A percentile compares a stretch with the other conserved stretches of the same genome.
These are phyloP conservation scores for Apostasia shenzhenica DNA, from an alignment of 106 monocot species.

Conservation along the genomic window DNA sequence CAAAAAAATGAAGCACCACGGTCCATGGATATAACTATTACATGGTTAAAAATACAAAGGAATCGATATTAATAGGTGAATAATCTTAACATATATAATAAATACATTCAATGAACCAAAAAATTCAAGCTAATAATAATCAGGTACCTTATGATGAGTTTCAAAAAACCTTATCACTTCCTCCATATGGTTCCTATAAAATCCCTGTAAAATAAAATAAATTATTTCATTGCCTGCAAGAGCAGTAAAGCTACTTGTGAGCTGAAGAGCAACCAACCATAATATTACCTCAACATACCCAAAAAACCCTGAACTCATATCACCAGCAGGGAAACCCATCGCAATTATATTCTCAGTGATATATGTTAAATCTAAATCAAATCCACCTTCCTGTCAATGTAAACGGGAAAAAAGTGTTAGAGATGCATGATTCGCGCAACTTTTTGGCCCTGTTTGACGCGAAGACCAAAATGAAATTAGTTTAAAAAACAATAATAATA, in stretches of 20 bases:
- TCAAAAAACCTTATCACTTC: slow-evolving; percentile 99
- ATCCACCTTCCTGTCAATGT: slow-evolving; percentile 79
- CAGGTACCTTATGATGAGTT: slow-evolving; percentile 81
- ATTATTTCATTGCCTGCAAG: not conserved
- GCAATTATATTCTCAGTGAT: slow-evolving; percentile 98
- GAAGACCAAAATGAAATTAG: too few relatives aligned
- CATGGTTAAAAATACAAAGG: too few relatives aligned
- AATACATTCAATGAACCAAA: too few relatives aligned
- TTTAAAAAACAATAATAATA: too few relatives aligned
- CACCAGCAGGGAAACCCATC: slow-evolving; percentile 98
- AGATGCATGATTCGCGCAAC: not conserved
- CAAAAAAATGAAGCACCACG: too few relatives aligned
- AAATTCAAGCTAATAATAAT: not conserved
- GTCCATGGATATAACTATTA: too few relatives aligned
- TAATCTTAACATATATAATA: too few relatives aligned
- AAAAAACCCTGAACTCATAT: slow-evolving; percentile 97
- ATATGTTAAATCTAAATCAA: slow-evolving; percentile 96
- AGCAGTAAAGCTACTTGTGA: not conserved
- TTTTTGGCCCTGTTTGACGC: not conserved
- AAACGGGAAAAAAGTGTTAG: slow-evolving; percentile 2
- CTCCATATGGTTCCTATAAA: slow-evolving; percentile 98
- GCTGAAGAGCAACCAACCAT: not conserved
- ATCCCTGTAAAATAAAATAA: slow-evolving; percentile 47
- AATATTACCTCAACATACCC: slow-evolving; percentile 91
- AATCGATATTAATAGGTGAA: too few relatives aligned